These are phyloP conservation scores for Naematelia aurantialba DNA, from an alignment of 768 basidiomycete species.

Conservation along the genomic window DNA sequence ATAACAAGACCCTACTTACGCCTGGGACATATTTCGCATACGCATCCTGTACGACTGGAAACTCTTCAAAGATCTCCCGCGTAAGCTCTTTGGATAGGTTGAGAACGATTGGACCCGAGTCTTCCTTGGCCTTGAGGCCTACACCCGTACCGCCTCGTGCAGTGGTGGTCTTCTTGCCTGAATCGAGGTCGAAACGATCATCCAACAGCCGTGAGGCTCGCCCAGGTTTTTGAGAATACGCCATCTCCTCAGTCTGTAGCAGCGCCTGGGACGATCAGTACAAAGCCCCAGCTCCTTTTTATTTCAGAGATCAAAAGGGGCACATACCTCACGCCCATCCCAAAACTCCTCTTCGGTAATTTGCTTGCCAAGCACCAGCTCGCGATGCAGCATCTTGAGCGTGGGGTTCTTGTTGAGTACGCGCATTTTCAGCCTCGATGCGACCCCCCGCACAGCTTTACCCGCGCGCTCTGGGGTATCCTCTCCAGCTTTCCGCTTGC, in stretches of 20 bases:
- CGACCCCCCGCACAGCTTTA: slow-evolving; percentile 6
- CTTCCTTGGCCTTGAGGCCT: slow-evolving; percentile 71
- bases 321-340: slow-evolving; percentile 83
- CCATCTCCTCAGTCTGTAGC: slow-evolving; percentile 42
- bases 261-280: slow-evolving; percentile 39
- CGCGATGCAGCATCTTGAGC: slow-evolving; percentile 73
- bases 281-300: too few species aligned
- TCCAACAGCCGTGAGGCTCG: slow-evolving; percentile 48
- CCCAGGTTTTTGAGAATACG: slow-evolving; percentile 47
- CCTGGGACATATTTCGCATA: slow-evolving; percentile 91
- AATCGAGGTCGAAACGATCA: slow-evolving; percentile 58
- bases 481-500: slow-evolving; percentile 35
- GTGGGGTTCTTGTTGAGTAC: slow-evolving; percentile 75
- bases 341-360: slow-evolving; percentile 94
- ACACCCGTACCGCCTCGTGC: slow-evolving; percentile 55
- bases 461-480: slow-evolving; percentile 3
- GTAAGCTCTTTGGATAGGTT: slow-evolving; percentile 60
- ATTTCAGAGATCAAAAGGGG: too few species aligned
- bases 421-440: slow-evolving; percentile 20
- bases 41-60: slow-evolving; percentile 87
- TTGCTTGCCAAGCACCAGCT: slow-evolving; percentile 65
- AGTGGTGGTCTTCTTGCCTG: slow-evolving; percentile 73
- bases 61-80: slow-evolving; percentile 95
- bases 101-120: slow-evolving; percentile 57
- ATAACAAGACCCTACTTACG: slow-evolving; percentile 48